Base-by-base conservation (phyloP, 192 early-diverging fungal genomes). In the Rhizophlyctis rosea region DNA sequence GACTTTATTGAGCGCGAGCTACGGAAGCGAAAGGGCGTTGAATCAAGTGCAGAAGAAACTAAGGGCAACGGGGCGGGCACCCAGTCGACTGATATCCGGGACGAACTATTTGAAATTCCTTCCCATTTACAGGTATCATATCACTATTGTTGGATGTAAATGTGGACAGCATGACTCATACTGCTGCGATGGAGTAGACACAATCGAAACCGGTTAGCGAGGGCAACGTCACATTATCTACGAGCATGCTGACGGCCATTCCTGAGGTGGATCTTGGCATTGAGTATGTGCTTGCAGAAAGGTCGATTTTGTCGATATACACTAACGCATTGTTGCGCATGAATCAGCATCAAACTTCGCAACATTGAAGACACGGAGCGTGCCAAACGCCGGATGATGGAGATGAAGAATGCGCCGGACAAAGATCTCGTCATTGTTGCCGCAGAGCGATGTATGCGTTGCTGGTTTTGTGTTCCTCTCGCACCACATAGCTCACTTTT, bases 231-330 rank as follows among this genome's bases (percentile, higher is more conserved):
- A 87, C 92, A 27, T 76, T 91, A 30, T 92, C 91, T 2, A 81
- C 91, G 18, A 82, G 86, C 11, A 93, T 96, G 91, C 66, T 96
- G 32, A 91, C 91, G 4, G 90, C 90, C 3, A 93, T 96, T 59
- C 94, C 92, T 5, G 92, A 94, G 67, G 88, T 93, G 7, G 91
- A 94, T 65, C 74, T 96, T 7, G 94, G 92, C 24, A 87, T 88
- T 36, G 85, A 83, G 81, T 87, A 81, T 24, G 83, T 78, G 25
- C 61, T 69, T 23, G n/a, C n/a, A n/a, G n/a, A n/a, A n/a, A n/a
- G n/a, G n/a, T n/a, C n/a, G n/a, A n/a, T 5, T 27, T 55, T 32
- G 4, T 47, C 55, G 1, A 30, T 5, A 18, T 59, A n/a, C 14
- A 16, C 31, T 64, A 39, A 33, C 51, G 4, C 13, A 35, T 36